Evolutionary conservation across 2,329 filamentous ascomycete species (phyloP).

Genomic region (Fusarium fracticaudum): DNA sequence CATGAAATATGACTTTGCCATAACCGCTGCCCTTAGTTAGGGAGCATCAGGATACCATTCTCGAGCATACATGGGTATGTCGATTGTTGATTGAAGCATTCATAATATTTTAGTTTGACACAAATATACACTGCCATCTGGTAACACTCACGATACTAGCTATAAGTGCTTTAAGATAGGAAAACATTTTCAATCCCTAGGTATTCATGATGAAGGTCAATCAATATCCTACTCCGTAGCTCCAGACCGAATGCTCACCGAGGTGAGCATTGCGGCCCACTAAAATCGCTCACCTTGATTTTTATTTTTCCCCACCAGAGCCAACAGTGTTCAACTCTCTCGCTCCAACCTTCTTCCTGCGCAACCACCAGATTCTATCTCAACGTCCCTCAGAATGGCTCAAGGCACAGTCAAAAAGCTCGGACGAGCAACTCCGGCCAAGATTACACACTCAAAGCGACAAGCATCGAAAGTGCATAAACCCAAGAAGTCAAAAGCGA

Average conservation of each 20-base stretch:
- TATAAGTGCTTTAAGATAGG: not conserved
- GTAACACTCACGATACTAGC: not conserved
- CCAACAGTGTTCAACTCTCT: slow-evolving; percentile 2
- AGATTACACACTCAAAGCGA: slow-evolving; percentile 54
- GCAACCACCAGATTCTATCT: not conserved
- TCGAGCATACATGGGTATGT: slow-evolving; percentile 9
- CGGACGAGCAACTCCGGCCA: slow-evolving; percentile 52
- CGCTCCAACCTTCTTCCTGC: slow-evolving; percentile 48
- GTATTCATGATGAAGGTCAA: not conserved
- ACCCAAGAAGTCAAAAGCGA: slow-evolving; percentile 56
- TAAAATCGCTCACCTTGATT: slow-evolving; percentile 36
- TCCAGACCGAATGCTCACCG: not conserved
- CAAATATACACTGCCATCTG: not conserved
- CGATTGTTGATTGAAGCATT: slow-evolving; percentile 25
- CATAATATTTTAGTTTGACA: not conserved
- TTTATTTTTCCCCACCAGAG: slow-evolving; percentile 18
- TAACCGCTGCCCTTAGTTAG: not conserved
- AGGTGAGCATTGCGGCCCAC: slow-evolving; percentile 17
- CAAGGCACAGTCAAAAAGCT: slow-evolving; percentile 64
- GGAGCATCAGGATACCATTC: slow-evolving; percentile 34
- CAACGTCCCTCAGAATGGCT: slow-evolving; percentile 54
- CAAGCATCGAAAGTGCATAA: slow-evolving; percentile 60
- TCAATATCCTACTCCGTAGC: not conserved
- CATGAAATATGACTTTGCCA: not conserved
- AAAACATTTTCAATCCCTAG: not conserved